A percentile compares a stretch with the other conserved stretches of the same genome.
Conservation (phyloP, 2,329 filamentous ascomycete genomes). For the Ophiostoma triangulosporum region DNA sequence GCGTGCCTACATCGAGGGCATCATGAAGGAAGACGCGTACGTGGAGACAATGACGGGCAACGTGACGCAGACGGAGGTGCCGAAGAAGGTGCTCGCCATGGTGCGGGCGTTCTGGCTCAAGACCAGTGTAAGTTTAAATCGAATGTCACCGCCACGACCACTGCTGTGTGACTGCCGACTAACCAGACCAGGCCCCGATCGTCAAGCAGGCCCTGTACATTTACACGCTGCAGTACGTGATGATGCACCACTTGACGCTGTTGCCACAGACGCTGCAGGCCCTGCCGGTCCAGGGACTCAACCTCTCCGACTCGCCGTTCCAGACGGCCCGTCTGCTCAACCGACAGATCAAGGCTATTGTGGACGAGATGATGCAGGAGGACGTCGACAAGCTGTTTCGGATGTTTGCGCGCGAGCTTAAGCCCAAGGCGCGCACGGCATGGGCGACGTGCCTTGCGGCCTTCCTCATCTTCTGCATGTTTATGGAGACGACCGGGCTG, state of each 20-base stretch:
- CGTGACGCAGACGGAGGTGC: slow-evolving; percentile 31
- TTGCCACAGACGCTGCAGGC: slow-evolving; percentile 29
- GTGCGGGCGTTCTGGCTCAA: slow-evolving; percentile 34
- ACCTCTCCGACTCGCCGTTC: slow-evolving; percentile 30
- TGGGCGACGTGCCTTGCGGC: slow-evolving; percentile 45
- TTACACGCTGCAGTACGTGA: slow-evolving; percentile 43
- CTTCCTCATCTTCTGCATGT: slow-evolving; percentile 42
- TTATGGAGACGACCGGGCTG: slow-evolving; percentile 44
- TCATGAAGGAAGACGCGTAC: slow-evolving; percentile 34
- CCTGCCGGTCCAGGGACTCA: slow-evolving; percentile 28
- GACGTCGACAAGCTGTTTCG: slow-evolving; percentile 40
- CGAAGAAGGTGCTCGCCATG: slow-evolving; percentile 32
- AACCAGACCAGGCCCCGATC: slow-evolving; percentile 34
- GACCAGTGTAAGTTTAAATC: slow-evolving; percentile 24
- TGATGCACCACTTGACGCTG: slow-evolving; percentile 40
- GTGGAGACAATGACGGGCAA: slow-evolving; percentile 37
- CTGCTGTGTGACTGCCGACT: no score
- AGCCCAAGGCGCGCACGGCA: slow-evolving; percentile 37
- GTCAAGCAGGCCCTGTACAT: slow-evolving; percentile 40
- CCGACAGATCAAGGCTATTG: slow-evolving; percentile 41
- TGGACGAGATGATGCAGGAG: slow-evolving; percentile 39
- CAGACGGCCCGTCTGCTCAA: slow-evolving; percentile 41
- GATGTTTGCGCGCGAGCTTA: slow-evolving; percentile 37
- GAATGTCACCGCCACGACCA: not conserved
- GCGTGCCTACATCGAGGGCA: slow-evolving; percentile 35